phyloP scores from a whole-genome alignment of 1,284 basidiomycete genomes.

The Meira miltonrushii region DNA sequence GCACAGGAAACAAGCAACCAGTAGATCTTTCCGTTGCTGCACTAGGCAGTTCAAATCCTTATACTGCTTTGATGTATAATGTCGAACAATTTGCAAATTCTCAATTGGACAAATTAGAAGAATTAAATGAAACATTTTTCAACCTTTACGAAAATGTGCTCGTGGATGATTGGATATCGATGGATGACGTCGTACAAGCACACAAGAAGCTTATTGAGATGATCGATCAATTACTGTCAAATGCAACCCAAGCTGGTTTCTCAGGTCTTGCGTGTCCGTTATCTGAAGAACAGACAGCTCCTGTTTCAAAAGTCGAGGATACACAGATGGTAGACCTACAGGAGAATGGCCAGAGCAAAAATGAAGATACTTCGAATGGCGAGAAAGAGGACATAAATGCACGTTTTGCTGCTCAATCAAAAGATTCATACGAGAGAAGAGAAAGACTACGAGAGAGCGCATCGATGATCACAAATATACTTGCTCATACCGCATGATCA shows the following conservation, averaged over 20 bases:
- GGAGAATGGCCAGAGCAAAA: no score
- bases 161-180: no score
- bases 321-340: neutral
- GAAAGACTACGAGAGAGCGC: neutral
- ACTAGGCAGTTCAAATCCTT: neutral
- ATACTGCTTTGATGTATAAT: neutral
- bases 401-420: neutral
- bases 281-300: no score
- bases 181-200: neutral
- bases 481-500: neutral
- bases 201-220: neutral
- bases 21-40: no score
- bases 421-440: neutral
- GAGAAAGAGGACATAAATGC: no score
- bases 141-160: neutral
- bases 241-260: neutral
- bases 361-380: no score
- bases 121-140: neutral
- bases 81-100: neutral
- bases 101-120: neutral
- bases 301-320: neutral
- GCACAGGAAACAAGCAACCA: neutral
- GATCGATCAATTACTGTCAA: neutral
- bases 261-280: neutral
- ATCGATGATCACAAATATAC: conserved; percentile 4